Base-by-base conservation (phyloP, 768 basidiomycete genomes). In the Galerina sulciceps region DNA sequence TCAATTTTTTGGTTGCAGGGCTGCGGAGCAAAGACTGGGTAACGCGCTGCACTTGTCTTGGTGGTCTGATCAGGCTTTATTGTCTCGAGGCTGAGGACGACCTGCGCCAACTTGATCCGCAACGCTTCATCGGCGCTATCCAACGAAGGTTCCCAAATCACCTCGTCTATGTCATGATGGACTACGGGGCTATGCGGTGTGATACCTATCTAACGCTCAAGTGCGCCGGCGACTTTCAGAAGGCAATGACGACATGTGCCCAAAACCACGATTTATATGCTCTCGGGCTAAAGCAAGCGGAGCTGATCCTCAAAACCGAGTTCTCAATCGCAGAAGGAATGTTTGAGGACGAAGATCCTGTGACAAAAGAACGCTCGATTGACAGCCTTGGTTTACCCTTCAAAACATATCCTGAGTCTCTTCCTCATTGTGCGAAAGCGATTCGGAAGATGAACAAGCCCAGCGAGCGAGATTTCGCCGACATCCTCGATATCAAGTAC, bases 401-500 rank as follows among this genome's bases (percentile, higher is more conserved):
- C 72, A 79, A 59, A 23, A 76, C 76, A 71, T 90, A 82, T 81
- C 64, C 73, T 6, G 87, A 89, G 60, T 73, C 86, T 0, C 71
- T 90, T 5, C 86, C 88, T 4, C 71, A 77, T 17, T 86, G 86
- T 64, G 86, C 87, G 9, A 75, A 75, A 23, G 86, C 81, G 23
- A 80, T 89, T 38, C 80, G 85, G 9, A 72, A 66, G 36, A 74
- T 71, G 53, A 76, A 75, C n/a, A 70, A 68, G 11, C 66, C 76
- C 0, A 63, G 64, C 5, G 83, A 87, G 54, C 68, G 59, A 18
- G 85, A 88, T 66, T 62, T 76, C 13, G 88, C 87, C 0, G 86
- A 89, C 65, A 84, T 89, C 60, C 68, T 90, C 31, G 86, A 89
- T 34, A 81, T 87, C 73, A 88, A 89, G 66, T 84, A 71, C 66